These are phyloP conservation scores for Debaryomycetaceae sp. DNA, from an alignment of 1,139 yeast species.

Conservation along the genomic window DNA sequence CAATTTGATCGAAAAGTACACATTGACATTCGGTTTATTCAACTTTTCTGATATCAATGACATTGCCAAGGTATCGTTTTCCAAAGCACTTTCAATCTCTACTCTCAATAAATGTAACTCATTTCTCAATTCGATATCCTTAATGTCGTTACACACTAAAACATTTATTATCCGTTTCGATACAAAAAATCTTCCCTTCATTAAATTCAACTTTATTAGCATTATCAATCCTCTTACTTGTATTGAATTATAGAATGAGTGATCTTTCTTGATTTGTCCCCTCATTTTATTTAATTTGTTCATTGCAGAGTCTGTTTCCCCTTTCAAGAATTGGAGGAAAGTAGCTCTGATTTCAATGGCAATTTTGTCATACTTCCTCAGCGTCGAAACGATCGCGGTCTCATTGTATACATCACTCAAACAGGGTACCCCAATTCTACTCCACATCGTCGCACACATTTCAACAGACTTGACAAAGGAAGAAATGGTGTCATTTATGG, in stretches of 20 bases:
- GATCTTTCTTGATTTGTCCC: conserved; percentile 19
- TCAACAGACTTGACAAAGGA: conserved; percentile 47
- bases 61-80: conserved; percentile 34
- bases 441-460: conserved; percentile 48
- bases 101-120: conserved; percentile 26
- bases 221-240: conserved; percentile 35
- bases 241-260: conserved; percentile 35
- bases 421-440: conserved; percentile 44
- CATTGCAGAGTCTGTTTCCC: conserved; percentile 38
- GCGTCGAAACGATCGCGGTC: conserved; percentile 36
- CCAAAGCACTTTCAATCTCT: conserved; percentile 25
- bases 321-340: conserved; percentile 29
- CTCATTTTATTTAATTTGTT: conserved; percentile 24
- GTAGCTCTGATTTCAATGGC: conserved; percentile 38
- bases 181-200: conserved; percentile 29
- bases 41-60: conserved; percentile 27
- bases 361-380: conserved; percentile 34
- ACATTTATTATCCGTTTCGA: conserved; percentile 22
- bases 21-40: conserved; percentile 25
- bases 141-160: conserved; percentile 21
- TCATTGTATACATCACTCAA: conserved; percentile 46
- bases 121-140: conserved; percentile 28
- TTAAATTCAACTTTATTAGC: conserved; percentile 32
- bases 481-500: conserved; percentile 37
- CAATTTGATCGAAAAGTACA: conserved; percentile 38